Conservation (phyloP, 2,329 filamentous ascomycete genomes). For the Penicillium sp. region DNA sequence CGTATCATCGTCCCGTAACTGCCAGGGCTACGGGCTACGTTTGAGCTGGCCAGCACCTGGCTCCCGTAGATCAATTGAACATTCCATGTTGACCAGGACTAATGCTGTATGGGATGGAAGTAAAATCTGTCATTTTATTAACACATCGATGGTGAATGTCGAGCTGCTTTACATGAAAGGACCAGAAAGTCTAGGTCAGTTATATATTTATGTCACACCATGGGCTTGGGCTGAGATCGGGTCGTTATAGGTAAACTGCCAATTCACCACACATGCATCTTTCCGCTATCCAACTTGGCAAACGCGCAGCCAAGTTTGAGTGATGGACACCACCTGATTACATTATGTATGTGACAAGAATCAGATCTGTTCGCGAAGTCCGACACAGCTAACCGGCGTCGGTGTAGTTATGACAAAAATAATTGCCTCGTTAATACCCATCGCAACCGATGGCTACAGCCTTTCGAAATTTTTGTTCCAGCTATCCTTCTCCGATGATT, state of each 20-base stretch:
- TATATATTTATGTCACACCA: neutral
- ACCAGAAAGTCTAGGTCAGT: neutral
- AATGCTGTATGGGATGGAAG: neutral
- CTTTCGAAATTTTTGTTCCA: constrained; percentile 8
- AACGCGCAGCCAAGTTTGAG: neutral
- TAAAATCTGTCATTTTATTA: neutral
- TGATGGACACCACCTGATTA: neutral
- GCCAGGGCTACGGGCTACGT: constrained; percentile 6
- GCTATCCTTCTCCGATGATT: constrained; percentile 10
- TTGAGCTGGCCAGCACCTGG: constrained; percentile 5
- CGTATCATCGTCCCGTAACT: neutral
- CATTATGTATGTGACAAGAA: neutral
- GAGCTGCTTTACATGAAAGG: neutral
- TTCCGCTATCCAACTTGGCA: neutral
- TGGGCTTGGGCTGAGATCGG: neutral
- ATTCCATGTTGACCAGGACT: neutral
- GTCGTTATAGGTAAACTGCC: neutral
- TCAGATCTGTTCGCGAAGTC: neutral
- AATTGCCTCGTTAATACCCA: neutral
- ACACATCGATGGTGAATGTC: neutral
- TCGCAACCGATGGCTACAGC: neutral
- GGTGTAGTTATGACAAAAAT: neutral
- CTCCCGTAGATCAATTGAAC: constrained; percentile 2
- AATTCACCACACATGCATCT: neutral
- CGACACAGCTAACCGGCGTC: neutral